phyloP scores from a whole-genome alignment of 192 early-diverging fungal genomes.

The Podila horticola region DNA sequence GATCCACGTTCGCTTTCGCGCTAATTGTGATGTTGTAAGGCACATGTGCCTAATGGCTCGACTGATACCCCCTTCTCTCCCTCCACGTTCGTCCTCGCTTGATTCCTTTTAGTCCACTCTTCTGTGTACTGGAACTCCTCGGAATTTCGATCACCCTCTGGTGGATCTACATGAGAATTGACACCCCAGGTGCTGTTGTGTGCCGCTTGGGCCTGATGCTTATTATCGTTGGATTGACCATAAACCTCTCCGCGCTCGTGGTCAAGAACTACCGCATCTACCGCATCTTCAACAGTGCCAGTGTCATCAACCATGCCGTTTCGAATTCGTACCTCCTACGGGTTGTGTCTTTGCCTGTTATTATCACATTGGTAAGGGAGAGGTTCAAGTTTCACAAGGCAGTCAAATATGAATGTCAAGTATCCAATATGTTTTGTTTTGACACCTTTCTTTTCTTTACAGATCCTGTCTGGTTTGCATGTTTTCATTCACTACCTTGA shows the following conservation, averaged over 20 bases:
- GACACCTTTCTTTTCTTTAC: not conserved
- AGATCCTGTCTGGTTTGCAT: slow-evolving; percentile 22
- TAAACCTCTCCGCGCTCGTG: slow-evolving; percentile 33
- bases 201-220: slow-evolving; percentile 24
- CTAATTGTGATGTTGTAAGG: not conserved
- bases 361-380: slow-evolving; percentile 9
- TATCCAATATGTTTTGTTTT: not conserved
- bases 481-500: slow-evolving; percentile 5
- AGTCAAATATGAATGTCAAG: too few species aligned
- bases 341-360: slow-evolving; percentile 11
- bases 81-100: too few species aligned
- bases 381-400: not conserved
- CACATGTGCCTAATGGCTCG: too few species aligned
- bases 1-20: too few species aligned
- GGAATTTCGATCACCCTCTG: slow-evolving; percentile 22
- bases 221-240: slow-evolving; percentile 15
- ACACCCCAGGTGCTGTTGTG: slow-evolving; percentile 3
- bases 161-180: slow-evolving; percentile 10
- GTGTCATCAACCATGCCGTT: slow-evolving; percentile 28
- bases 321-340: slow-evolving; percentile 21
- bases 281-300: slow-evolving; percentile 28
- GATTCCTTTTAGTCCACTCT: not conserved
- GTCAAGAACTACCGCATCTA: slow-evolving; percentile 35
- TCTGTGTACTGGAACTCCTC: slow-evolving; percentile 22
- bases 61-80: not conserved